These are phyloP conservation scores for Anthracocystis panici-leucophaei DNA, from an alignment of 1,284 basidiomycete species.

Conservation along the genomic window DNA sequence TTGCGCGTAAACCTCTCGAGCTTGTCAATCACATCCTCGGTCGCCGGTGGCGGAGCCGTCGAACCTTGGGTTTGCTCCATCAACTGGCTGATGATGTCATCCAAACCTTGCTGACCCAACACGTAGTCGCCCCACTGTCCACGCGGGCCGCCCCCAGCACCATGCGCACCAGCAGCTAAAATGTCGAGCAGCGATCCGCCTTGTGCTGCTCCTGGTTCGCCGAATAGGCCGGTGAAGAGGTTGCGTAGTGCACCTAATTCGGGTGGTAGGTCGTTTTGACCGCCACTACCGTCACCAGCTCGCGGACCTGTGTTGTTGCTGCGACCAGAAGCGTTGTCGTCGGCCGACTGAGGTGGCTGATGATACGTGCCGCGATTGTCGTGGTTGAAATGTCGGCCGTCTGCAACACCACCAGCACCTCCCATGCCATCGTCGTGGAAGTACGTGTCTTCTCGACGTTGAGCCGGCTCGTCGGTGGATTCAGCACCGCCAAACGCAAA, in stretches of 20 bases:
- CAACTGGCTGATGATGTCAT: conserved; percentile 63
- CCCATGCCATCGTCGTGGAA: conserved; percentile 66
- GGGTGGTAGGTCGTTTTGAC: conserved; percentile 37
- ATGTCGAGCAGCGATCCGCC: conserved; percentile 50
- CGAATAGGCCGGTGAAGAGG: conserved; percentile 57
- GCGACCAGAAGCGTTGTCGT: conserved; percentile 5
- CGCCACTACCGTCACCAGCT: background rate
- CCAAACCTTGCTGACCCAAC: conserved; percentile 56
- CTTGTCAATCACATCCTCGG: conserved; percentile 54
- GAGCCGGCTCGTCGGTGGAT: conserved; percentile 6
- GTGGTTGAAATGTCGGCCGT: conserved; percentile 61
- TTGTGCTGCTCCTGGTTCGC: conserved; percentile 34
- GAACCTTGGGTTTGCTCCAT: conserved; percentile 63
- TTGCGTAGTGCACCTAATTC: conserved; percentile 54
- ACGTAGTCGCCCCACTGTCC: conserved; percentile 62
- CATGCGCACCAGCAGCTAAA: conserved; percentile 38
- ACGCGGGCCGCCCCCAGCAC: conserved; percentile 29
- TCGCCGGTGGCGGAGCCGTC: conserved; percentile 56
- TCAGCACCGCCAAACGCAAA: conserved; percentile 47
- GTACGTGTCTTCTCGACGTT: conserved; percentile 19
- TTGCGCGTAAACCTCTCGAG: conserved; percentile 48
- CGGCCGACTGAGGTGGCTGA: conserved; percentile 27
- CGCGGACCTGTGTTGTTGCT: background rate
- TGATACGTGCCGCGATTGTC: conserved; percentile 48
- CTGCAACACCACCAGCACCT: conserved; percentile 57